These are phyloP conservation scores for Xylariaceae sp. DNA, from an alignment of 2,329 filamentous ascomycete species.

Conservation along the genomic window DNA sequence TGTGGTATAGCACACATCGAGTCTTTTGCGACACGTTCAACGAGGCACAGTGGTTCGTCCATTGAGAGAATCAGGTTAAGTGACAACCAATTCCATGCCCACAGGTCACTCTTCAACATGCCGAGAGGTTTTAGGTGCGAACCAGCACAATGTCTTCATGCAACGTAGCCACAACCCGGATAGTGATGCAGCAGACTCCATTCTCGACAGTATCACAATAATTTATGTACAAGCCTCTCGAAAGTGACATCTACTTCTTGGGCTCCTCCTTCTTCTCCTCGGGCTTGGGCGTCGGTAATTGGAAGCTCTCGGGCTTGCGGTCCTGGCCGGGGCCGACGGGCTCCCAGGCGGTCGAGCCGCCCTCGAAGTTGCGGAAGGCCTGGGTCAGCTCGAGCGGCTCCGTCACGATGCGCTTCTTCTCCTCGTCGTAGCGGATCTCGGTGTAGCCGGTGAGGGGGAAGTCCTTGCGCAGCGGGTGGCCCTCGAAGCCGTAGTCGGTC, in stretches of 20 bases:
- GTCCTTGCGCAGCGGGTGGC: slow-evolving; percentile 93
- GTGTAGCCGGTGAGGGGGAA: slow-evolving; percentile 98
- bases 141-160: not conserved
- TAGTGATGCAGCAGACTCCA: not conserved
- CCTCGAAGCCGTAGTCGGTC: slow-evolving; percentile 99
- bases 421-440: slow-evolving; percentile 95
- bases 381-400: slow-evolving; percentile 97
- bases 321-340: slow-evolving; percentile 62
- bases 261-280: slow-evolving; percentile 85
- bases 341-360: slow-evolving; percentile 67
- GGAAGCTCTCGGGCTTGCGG: slow-evolving; percentile 79
- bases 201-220: slow-evolving; percentile 18
- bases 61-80: too few relatives aligned
- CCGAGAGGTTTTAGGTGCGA: too few relatives aligned
- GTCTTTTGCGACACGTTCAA: too few relatives aligned
- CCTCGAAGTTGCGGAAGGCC: slow-evolving; percentile 97
- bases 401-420: slow-evolving; percentile 99
- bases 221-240: slow-evolving; percentile 27
- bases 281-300: slow-evolving; percentile 89
- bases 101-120: too few relatives aligned
- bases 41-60: too few relatives aligned
- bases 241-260: slow-evolving; percentile 67
- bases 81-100: too few relatives aligned
- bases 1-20: too few relatives aligned
- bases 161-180: not conserved